Percentiles rank a stretch among this genome's conserved stretches.
Evolutionary conservation across 208 protist species (phyloP).

Genomic region (Acanthamoeba triangularis): DNA sequence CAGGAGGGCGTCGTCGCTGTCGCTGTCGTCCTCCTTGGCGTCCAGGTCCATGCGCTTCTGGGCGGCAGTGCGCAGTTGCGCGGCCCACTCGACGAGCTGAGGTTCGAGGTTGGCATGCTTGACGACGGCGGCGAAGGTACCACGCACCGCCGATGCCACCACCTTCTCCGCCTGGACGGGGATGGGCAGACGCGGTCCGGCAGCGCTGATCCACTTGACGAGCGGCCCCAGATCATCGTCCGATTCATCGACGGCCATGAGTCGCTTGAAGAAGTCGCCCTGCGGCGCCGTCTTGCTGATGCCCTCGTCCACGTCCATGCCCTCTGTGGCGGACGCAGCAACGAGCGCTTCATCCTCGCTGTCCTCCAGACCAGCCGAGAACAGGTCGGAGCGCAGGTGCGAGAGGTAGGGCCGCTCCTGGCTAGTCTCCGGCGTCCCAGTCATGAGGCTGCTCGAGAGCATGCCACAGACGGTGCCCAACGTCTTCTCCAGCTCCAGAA

Average conservation of each 20-base stretch:
- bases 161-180: conserved; percentile 12
- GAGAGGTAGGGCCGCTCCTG: background rate
- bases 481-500: conserved; percentile 47
- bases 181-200: conserved; percentile 1
- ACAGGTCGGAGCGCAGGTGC: background rate
- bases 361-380: conserved; percentile 33
- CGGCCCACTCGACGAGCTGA: conserved; percentile 12
- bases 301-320: conserved; percentile 4
- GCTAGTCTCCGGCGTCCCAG: background rate
- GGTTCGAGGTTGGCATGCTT: conserved; percentile 23
- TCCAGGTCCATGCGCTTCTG: background rate
- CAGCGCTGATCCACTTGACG: conserved; percentile 3
- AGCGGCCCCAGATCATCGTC: conserved; percentile 26
- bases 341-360: background rate
- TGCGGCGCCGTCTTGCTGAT: too few relatives aligned
- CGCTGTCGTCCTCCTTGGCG: background rate
- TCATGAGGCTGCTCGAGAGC: conserved; percentile 12
- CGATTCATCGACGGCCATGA: conserved; percentile 18
- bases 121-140: conserved; percentile 53
- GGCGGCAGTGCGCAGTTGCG: background rate
- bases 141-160: conserved; percentile 1
- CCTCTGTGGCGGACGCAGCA: too few relatives aligned
- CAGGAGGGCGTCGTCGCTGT: background rate
- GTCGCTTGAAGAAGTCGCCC: conserved; percentile 25
- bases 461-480: conserved; percentile 5